Percentiles rank a stretch among this genome's conserved stretches.
phyloP scores from a whole-genome alignment of 441 rosid genomes.

The Croton laevigatus region DNA sequence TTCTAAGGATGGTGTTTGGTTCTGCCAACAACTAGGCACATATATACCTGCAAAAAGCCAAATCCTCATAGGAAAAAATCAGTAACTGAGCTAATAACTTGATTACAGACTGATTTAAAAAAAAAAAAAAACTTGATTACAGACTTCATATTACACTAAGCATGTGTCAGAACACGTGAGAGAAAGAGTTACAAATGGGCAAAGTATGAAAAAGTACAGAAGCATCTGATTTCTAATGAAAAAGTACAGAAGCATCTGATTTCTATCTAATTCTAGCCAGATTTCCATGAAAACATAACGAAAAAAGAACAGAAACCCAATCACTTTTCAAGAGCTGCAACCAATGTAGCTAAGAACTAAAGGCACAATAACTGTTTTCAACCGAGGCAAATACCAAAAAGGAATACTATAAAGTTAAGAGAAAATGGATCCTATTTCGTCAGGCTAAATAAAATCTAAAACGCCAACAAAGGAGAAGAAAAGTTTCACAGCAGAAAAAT shows the following conservation, averaged over 20 bases:
- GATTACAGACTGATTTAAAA: background rate
- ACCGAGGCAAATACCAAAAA: background rate
- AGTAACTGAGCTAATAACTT: background rate
- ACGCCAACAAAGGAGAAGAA: background rate
- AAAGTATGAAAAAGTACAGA: background rate
- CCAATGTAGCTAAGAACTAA: background rate
- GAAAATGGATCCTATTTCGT: background rate
- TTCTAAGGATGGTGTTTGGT: constrained; percentile 2
- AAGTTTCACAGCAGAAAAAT: background rate
- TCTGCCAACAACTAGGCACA: constrained; percentile 27
- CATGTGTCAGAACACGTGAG: background rate
- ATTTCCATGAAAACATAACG: background rate
- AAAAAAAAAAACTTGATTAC: background rate
- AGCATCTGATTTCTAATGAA: background rate
- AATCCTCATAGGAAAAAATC: background rate
- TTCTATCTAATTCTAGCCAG: background rate
- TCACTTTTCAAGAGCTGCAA: background rate
- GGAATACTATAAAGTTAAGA: background rate
- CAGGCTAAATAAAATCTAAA: background rate
- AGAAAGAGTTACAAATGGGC: background rate
- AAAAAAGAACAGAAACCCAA: background rate
- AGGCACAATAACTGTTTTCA: background rate
- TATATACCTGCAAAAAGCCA: constrained; percentile 40
- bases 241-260: background rate
- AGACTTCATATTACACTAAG: background rate